Conservation (phyloP, 2,329 filamentous ascomycete genomes). For the Mariannaea elegans region DNA sequence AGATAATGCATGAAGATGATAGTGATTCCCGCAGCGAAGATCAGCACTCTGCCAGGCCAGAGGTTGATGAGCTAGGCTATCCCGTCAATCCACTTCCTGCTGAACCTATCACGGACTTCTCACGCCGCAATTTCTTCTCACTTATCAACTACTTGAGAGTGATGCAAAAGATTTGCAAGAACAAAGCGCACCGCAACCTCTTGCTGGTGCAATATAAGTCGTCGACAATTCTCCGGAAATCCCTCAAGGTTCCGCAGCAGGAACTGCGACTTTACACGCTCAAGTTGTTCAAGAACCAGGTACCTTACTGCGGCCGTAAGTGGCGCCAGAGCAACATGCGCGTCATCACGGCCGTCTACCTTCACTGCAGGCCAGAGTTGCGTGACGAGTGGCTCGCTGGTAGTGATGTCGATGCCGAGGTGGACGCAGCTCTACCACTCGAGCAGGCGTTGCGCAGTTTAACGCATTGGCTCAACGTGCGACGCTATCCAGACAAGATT, state of each 20-base stretch:
- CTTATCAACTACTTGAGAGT: conserved; percentile 95
- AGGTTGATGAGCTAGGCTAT: conserved; percentile 89
- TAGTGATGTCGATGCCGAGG: conserved; percentile 89
- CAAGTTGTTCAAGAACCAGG: conserved; percentile 98
- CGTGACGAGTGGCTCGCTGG: conserved; percentile 95
- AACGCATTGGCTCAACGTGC: conserved; percentile 94
- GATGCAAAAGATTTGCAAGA: conserved; percentile 96
- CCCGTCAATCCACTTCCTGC: conserved; percentile 75
- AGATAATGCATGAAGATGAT: conserved; percentile 39
- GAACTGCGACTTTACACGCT: conserved; percentile 91
- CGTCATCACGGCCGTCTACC: conserved; percentile 95
- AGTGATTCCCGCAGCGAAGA: conserved; percentile 44
- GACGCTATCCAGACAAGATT: conserved; percentile 83
- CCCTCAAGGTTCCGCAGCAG: conserved; percentile 88
- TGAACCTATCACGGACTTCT: conserved; percentile 87
- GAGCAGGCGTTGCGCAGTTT: conserved; percentile 90
- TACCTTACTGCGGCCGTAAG: conserved; percentile 96
- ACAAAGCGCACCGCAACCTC: conserved; percentile 93
- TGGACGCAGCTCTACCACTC: conserved; percentile 89
- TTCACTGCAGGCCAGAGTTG: conserved; percentile 91
- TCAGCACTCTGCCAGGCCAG: conserved; percentile 55
- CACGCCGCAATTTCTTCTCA: conserved; percentile 93
- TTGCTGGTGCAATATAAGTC: conserved; percentile 96
- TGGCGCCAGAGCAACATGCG: conserved; percentile 99
- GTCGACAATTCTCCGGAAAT: conserved; percentile 89